Conservation (phyloP, 2,329 filamentous ascomycete genomes). For the Claviceps paspali region DNA sequence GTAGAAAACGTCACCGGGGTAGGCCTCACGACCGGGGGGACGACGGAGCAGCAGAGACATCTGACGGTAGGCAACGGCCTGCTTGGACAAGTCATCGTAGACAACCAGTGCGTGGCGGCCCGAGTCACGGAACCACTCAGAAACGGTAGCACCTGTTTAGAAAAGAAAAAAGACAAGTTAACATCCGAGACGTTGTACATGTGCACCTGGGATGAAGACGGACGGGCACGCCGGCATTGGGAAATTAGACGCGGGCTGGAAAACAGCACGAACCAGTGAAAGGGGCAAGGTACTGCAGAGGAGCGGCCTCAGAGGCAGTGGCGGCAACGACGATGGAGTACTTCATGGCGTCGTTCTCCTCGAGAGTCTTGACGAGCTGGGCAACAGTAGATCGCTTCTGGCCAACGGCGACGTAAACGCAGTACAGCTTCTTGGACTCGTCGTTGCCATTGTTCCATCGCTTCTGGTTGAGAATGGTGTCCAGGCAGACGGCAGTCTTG, state of each 20-base stretch:
- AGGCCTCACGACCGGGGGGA: constrained; percentile 97
- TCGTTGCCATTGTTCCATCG: constrained; percentile 81
- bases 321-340: constrained; percentile 89
- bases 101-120: constrained; percentile 82
- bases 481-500: constrained; percentile 97
- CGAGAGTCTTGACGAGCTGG: constrained; percentile 97
- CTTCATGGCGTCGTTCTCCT: constrained; percentile 99
- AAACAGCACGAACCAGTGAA: constrained; percentile 52
- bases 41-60: constrained; percentile 97
- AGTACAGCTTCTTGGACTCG: constrained; percentile 98
- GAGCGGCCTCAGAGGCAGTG: constrained; percentile 92
- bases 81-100: constrained; percentile 94
- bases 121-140: constrained; percentile 65
- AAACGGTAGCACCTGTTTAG: constrained; percentile 27
- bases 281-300: constrained; percentile 84
- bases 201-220: too few species aligned
- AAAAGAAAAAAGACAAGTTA: neutral
- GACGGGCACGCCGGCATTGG: too few species aligned
- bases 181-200: neutral
- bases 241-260: too few species aligned
- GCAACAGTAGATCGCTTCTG: constrained; percentile 99
- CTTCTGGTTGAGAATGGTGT: constrained; percentile 99
- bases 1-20: constrained; percentile 98
- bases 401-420: constrained; percentile 95
- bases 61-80: constrained; percentile 94